These are phyloP conservation scores for Eucalyptus cladocalyx DNA, from an alignment of 345 rosid species.

Conservation along the genomic window DNA sequence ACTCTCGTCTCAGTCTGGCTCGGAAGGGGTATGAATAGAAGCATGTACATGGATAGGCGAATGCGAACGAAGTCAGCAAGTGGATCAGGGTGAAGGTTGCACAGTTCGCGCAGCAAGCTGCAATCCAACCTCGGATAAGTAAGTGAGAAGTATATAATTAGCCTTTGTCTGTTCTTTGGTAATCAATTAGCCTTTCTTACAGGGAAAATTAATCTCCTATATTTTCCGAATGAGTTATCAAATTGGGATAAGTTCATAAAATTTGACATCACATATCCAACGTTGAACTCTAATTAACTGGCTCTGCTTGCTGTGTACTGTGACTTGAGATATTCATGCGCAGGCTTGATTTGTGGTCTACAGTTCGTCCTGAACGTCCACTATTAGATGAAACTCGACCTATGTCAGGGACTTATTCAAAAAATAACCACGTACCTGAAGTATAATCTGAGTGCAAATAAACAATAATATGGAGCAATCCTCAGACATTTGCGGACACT, in stretches of 20 bases:
- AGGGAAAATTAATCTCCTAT: background rate
- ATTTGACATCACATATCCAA: too few relatives aligned
- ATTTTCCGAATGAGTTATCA: background rate
- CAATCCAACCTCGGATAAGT: background rate
- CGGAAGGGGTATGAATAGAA: conserved; percentile 16
- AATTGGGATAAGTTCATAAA: too few relatives aligned
- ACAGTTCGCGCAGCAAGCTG: conserved; percentile 14
- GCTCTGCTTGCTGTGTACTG: background rate
- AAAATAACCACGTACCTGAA: background rate
- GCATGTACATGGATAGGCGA: background rate
- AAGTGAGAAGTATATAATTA: background rate
- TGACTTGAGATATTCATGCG: background rate
- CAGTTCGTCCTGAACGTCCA: background rate
- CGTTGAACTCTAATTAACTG: background rate
- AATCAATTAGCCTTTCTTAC: background rate
- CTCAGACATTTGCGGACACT: background rate
- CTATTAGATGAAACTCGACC: background rate
- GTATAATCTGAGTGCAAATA: background rate
- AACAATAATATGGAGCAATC: background rate
- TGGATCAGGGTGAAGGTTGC: background rate
- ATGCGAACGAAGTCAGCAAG: background rate
- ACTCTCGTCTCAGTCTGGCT: conserved; percentile 16
- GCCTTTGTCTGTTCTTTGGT: background rate
- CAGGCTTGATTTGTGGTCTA: background rate
- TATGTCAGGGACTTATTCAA: background rate